phyloP scores from a whole-genome alignment of 2,329 filamentous ascomycete genomes.

The Aspergillus persii region DNA sequence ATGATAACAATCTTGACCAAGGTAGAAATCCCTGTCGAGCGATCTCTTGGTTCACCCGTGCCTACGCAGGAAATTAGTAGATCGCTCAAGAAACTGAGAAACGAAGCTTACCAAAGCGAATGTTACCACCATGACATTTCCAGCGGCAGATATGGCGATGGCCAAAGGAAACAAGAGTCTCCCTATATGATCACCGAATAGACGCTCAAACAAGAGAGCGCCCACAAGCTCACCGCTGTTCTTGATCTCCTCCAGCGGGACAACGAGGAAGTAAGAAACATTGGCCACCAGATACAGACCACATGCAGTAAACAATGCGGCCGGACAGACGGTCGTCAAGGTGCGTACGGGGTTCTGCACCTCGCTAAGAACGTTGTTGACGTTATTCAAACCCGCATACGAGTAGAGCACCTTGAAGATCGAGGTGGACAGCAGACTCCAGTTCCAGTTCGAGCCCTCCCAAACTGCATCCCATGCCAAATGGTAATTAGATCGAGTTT shows the following conservation, averaged over 20 bases:
- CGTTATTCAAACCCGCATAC: slow-evolving; percentile 64
- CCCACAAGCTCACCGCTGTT: slow-evolving; percentile 66
- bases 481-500: not conserved
- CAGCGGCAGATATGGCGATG: slow-evolving; percentile 65
- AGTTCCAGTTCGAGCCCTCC: slow-evolving; percentile 67
- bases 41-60: slow-evolving; percentile 69
- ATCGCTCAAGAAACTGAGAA: not conserved
- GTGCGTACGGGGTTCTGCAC: slow-evolving; percentile 67
- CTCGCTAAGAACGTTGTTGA: slow-evolving; percentile 70
- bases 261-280: slow-evolving; percentile 61
- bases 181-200: slow-evolving; percentile 61
- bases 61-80: slow-evolving; percentile 42
- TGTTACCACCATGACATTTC: slow-evolving; percentile 66
- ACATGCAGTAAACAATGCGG: slow-evolving; percentile 61
- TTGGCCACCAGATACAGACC: slow-evolving; percentile 67
- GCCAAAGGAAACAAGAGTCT: slow-evolving; percentile 59
- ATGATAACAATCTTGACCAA: slow-evolving; percentile 59
- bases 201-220: slow-evolving; percentile 63
- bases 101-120: slow-evolving; percentile 60
- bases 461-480: slow-evolving; percentile 56
- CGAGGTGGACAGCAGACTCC: slow-evolving; percentile 64
- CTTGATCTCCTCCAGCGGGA: slow-evolving; percentile 66
- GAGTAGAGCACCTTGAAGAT: slow-evolving; percentile 65
- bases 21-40: slow-evolving; percentile 70
- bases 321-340: slow-evolving; percentile 59